phyloP scores from a whole-genome alignment of 179 eudicot genomes.

The Silene coronaria region DNA sequence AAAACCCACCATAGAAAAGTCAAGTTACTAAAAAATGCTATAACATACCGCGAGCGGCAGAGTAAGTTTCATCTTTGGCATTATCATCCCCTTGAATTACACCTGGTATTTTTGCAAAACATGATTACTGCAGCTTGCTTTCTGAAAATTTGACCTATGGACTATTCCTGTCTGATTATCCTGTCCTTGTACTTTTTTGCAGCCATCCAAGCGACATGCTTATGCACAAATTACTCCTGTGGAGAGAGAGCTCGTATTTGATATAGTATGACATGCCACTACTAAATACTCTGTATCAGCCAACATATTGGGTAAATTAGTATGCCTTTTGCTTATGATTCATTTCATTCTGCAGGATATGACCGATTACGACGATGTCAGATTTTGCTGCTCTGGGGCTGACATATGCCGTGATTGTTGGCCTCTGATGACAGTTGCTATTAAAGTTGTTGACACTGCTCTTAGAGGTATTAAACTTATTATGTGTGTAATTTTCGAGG shows the following conservation, averaged over 20 bases:
- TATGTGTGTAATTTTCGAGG: not conserved
- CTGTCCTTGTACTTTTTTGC: conserved; percentile 24
- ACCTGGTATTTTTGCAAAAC: not conserved
- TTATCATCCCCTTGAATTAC: no score
- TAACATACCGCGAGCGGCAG: no score
- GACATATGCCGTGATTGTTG: conserved; percentile 86
- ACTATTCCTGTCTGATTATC: not conserved
- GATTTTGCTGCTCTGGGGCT: conserved; percentile 92
- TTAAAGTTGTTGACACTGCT: conserved; percentile 76
- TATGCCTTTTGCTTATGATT: conserved; percentile 13
- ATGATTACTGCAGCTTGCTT: not conserved
- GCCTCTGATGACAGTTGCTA: conserved; percentile 94
- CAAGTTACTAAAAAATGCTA: no score
- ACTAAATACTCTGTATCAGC: not conserved
- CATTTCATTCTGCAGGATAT: conserved; percentile 55
- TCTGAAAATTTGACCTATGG: not conserved
- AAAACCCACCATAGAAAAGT: no score
- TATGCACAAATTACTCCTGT: conserved; percentile 77
- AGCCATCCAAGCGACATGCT: conserved; percentile 87
- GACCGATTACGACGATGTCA: conserved; percentile 85
- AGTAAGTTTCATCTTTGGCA: no score
- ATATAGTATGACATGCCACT: conserved; percentile 55
- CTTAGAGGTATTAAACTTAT: conserved; percentile 59
- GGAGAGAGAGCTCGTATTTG: conserved; percentile 92
- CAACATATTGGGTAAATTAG: not conserved